phyloP scores from a whole-genome alignment of 1,284 basidiomycete genomes.

The Melampsora americana region DNA sequence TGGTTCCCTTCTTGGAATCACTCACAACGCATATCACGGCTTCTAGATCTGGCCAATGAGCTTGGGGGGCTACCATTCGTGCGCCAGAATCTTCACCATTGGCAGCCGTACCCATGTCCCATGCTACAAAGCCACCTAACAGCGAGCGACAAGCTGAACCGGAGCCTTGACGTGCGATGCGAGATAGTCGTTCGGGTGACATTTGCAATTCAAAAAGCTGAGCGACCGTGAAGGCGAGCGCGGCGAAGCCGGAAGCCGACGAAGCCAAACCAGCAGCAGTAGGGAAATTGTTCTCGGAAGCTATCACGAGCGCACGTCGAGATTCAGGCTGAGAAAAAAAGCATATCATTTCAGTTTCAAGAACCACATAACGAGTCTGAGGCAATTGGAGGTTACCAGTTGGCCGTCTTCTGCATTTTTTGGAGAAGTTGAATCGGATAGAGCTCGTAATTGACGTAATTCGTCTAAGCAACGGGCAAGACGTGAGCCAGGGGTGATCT shows the following conservation, averaged over 20 bases:
- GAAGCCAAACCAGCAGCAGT: slow-evolving; percentile 97
- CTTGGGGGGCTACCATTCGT: slow-evolving; percentile 76
- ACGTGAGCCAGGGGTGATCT: slow-evolving; percentile 76
- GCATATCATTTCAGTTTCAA: slow-evolving; percentile 9
- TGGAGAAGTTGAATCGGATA: slow-evolving; percentile 63
- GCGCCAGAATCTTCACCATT: slow-evolving; percentile 85
- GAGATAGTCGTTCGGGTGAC: slow-evolving; percentile 68
- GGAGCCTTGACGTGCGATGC: slow-evolving; percentile 93
- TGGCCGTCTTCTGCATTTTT: not conserved
- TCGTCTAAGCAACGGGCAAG: slow-evolving; percentile 82
- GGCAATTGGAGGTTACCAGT: not conserved
- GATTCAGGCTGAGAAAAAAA: slow-evolving; percentile 62
- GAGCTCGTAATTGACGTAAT: slow-evolving; percentile 72
- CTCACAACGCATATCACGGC: slow-evolving; percentile 96
- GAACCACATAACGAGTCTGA: not conserved
- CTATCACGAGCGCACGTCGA: slow-evolving; percentile 72
- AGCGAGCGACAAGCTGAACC: slow-evolving; percentile 97
- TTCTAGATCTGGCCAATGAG: slow-evolving; percentile 92
- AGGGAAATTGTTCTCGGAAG: slow-evolving; percentile 97
- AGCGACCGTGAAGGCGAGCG: slow-evolving; percentile 83
- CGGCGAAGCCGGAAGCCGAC: slow-evolving; percentile 94
- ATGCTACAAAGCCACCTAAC: slow-evolving; percentile 95
- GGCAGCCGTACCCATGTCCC: slow-evolving; percentile 71
- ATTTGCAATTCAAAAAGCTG: slow-evolving; percentile 70
- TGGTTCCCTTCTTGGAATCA: slow-evolving; percentile 94